A percentile compares a stretch with the other conserved stretches of the same genome.
Evolutionary conservation across 192 early-diverging fungal species (phyloP).

Genomic region (Martensiomyces pterosporus): DNA sequence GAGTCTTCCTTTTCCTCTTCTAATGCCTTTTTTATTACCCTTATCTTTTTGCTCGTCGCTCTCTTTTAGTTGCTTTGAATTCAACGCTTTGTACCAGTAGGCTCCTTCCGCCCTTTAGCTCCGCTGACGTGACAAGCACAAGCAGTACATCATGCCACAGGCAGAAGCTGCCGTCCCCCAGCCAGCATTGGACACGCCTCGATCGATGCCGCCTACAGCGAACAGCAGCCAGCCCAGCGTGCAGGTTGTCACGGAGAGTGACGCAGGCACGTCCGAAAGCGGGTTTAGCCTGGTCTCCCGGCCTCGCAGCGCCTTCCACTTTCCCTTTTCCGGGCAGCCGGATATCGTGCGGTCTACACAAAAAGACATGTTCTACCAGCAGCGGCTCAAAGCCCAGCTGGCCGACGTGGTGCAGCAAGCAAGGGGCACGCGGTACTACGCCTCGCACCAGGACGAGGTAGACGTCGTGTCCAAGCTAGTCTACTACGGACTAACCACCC

Average conservation of each 20-base stretch:
- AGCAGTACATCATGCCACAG: no score
- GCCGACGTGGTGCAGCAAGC: conserved; percentile 58
- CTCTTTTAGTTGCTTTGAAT: not conserved
- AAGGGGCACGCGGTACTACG: conserved; percentile 54
- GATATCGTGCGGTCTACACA: conserved; percentile 87
- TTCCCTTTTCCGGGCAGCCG: conserved; percentile 72
- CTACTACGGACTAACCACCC: conserved; percentile 74
- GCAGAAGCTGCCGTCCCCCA: no score
- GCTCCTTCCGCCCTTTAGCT: no score
- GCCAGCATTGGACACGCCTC: not conserved
- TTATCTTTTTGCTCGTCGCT: not conserved
- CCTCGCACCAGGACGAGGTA: conserved; percentile 63
- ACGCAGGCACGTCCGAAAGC: not conserved
- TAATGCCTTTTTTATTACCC: no score
- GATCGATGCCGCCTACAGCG: not conserved
- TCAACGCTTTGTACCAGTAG: not conserved
- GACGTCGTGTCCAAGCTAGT: conserved; percentile 56
- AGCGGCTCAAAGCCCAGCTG: conserved; percentile 60
- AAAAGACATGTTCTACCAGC: conserved; percentile 83
- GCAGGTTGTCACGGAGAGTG: conserved; percentile 12
- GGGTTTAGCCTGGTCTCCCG: not conserved
- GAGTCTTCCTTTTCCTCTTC: no score
- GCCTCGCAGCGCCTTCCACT: conserved; percentile 26
- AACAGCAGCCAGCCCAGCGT: conserved; percentile 3
- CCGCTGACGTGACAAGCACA: no score